A percentile compares a stretch with the other conserved stretches of the same genome.
phyloP scores from a whole-genome alignment of 306 rosid species.

The Vachellia collinsii region DNA sequence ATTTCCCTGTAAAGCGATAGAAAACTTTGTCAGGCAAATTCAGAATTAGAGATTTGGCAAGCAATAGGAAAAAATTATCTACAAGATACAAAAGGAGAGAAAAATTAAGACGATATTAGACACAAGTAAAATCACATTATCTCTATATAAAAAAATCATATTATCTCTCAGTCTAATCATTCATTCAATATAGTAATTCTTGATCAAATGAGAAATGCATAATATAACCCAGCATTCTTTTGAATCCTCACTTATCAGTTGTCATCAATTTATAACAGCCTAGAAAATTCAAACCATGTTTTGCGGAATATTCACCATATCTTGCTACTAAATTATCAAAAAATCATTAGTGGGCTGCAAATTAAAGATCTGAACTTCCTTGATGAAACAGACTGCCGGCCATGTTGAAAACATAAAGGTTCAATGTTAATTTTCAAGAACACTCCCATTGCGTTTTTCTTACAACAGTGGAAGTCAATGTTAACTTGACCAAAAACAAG shows the following conservation, averaged over 20 bases:
- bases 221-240: background rate
- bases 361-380: background rate
- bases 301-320: background rate
- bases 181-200: background rate
- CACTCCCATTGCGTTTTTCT: background rate
- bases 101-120: background rate
- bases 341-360: background rate
- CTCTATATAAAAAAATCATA: background rate
- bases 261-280: background rate
- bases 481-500: background rate
- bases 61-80: background rate
- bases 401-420: background rate
- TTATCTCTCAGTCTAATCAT: background rate
- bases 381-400: background rate
- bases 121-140: background rate
- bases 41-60: slow-evolving; percentile 17
- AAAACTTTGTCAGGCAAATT: slow-evolving; percentile 23
- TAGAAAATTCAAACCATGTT: background rate
- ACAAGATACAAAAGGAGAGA: background rate
- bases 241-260: background rate
- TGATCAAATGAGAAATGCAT: background rate
- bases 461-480: background rate
- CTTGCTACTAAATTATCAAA: background rate
- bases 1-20: slow-evolving; percentile 51
- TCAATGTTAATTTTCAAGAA: background rate